These are phyloP conservation scores for Carex scoparia DNA, from an alignment of 176 grass and related monocot genomes.

Conservation along the genomic window DNA sequence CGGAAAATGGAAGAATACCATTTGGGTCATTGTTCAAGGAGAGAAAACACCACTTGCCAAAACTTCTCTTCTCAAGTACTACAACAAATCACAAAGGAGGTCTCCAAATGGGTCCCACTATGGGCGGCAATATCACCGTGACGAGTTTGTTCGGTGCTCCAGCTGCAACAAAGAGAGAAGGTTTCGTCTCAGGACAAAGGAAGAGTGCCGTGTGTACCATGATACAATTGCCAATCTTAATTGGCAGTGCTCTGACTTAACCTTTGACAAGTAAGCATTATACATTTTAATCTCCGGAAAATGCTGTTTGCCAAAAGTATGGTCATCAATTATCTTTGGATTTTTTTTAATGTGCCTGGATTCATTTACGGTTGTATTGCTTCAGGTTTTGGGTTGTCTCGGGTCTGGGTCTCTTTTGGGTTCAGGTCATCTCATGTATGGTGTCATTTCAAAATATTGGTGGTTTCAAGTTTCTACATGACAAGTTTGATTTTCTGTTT, in stretches of 20 bases:
- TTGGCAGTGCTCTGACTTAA: constrained; percentile 72
- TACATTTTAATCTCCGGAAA: neutral
- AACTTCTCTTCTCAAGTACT: constrained; percentile 79
- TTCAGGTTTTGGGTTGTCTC: neutral
- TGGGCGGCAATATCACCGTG: constrained; percentile 64
- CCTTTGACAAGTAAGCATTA: constrained; percentile 63
- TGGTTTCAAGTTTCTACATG: neutral
- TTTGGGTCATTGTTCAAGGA: constrained; percentile 89
- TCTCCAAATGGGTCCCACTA: constrained; percentile 52
- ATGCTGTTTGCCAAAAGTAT: neutral
- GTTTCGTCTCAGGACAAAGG: constrained; percentile 72
- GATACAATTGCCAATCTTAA: constrained; percentile 61
- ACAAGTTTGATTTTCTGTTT: neutral
- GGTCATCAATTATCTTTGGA: no score
- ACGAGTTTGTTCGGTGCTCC: constrained; percentile 75
- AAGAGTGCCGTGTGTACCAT: constrained; percentile 91
- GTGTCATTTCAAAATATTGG: neutral
- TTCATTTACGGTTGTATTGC: neutral
- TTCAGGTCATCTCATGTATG: neutral
- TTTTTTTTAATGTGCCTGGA: neutral
- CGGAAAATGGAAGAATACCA: constrained; percentile 92
- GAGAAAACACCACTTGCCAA: constrained; percentile 79
- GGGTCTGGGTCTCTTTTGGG: neutral
- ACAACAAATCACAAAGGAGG: constrained; percentile 48
- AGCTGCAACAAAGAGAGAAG: constrained; percentile 78